These are phyloP conservation scores for Macrophomina pseudophaseolina DNA, from an alignment of 2,329 filamentous ascomycete genomes.

Conservation along the genomic window DNA sequence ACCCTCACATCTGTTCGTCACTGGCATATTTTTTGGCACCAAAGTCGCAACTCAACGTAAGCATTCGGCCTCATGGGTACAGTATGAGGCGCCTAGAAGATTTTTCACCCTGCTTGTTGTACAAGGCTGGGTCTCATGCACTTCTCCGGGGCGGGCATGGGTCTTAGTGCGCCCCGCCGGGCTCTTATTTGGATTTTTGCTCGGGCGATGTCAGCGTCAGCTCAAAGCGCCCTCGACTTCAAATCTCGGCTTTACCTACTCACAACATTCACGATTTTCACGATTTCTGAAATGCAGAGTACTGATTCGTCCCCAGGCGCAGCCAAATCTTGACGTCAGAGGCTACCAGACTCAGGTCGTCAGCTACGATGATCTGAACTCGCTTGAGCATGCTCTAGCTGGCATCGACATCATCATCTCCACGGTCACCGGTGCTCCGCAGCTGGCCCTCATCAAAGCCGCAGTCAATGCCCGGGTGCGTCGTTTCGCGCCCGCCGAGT, in stretches of 20 bases:
- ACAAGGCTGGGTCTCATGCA: background rate
- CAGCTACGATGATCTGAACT: slow-evolving; percentile 66
- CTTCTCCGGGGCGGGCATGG: background rate
- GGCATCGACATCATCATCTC: slow-evolving; percentile 78
- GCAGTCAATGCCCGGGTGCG: slow-evolving; percentile 68
- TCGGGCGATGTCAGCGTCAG: no score
- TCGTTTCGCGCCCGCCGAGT: slow-evolving; percentile 76
- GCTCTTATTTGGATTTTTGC: background rate
- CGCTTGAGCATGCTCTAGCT: slow-evolving; percentile 68
- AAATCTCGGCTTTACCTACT: no score
- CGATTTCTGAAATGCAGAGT: background rate
- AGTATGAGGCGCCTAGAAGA: no score
- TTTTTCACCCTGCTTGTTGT: no score
- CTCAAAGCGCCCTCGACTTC: no score
- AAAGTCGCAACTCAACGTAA: no score
- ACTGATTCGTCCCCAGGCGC: slow-evolving; percentile 49
- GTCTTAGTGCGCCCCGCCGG: background rate
- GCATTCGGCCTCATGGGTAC: no score
- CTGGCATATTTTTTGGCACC: no score
- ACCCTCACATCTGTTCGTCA: no score
- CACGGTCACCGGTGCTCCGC: slow-evolving; percentile 69
- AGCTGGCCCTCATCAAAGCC: slow-evolving; percentile 74
- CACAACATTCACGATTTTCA: no score
- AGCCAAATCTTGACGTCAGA: slow-evolving; percentile 59
- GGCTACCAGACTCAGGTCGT: slow-evolving; percentile 71